Percentiles rank a stretch among this genome's conserved stretches.
These are phyloP conservation scores for Akanthomyces muscarius DNA, from an alignment of 2,329 filamentous ascomycete genomes.

Conservation along the genomic window DNA sequence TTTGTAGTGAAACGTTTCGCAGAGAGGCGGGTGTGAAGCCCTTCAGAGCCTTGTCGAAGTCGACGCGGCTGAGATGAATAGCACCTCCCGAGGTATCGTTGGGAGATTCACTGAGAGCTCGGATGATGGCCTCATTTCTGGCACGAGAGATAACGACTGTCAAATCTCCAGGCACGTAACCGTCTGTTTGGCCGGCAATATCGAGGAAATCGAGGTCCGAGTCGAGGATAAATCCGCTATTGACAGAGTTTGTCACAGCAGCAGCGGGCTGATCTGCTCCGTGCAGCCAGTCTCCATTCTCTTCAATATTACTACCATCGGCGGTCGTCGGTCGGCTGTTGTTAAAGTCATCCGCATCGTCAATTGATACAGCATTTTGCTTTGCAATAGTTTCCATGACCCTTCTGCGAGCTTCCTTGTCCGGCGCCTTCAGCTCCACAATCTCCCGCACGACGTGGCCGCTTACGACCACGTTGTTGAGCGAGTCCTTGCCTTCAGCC, in stretches of 20 bases:
- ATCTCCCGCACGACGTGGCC: conserved; percentile 93
- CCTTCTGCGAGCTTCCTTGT: conserved; percentile 81
- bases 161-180: conserved; percentile 96
- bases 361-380: conserved; percentile 43
- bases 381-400: conserved; percentile 77
- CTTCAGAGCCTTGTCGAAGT: conserved; percentile 81
- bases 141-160: conserved; percentile 81
- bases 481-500: conserved; percentile 84
- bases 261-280: conserved; percentile 57
- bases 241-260: conserved; percentile 29
- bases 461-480: conserved; percentile 86
- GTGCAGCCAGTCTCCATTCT: conserved; percentile 70
- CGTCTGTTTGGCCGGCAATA: conserved; percentile 88
- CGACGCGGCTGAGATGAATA: conserved; percentile 63
- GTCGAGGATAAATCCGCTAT: conserved; percentile 68
- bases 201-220: conserved; percentile 84
- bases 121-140: conserved; percentile 87
- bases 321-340: conserved; percentile 56
- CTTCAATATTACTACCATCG: conserved; percentile 52
- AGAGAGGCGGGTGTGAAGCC: conserved; percentile 94
- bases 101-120: conserved; percentile 59
- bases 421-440: conserved; percentile 80
- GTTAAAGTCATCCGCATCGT: conserved; percentile 35
- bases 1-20: conserved; percentile 89
- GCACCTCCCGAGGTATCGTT: conserved; percentile 42